Evolutionary conservation across 345 rosid species (phyloP).

Genomic region (Atalantia buxifolia): DNA sequence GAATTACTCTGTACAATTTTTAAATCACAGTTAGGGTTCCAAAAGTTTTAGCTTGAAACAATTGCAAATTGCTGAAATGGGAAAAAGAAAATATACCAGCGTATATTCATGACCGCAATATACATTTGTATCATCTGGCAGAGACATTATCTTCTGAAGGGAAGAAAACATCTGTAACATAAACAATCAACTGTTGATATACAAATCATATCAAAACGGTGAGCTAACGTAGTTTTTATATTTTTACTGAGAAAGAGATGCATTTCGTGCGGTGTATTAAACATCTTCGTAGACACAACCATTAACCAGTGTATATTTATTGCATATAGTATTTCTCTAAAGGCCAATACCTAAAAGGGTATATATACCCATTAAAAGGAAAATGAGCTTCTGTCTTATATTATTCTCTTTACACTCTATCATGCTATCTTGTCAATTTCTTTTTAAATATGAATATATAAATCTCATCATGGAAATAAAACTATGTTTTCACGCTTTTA

Average conservation of each 20-base stretch:
- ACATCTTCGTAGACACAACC: neutral
- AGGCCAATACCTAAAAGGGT: neutral
- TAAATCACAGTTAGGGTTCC: conserved; percentile 8
- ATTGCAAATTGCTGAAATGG: neutral
- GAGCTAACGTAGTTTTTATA: neutral
- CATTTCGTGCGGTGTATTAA: neutral
- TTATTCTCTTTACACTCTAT: neutral
- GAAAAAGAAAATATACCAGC: conserved; percentile 41
- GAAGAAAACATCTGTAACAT: conserved; percentile 81
- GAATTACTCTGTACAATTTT: conserved; percentile 62
- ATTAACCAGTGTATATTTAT: neutral
- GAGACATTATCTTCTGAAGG: conserved; percentile 59
- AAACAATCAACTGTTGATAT: neutral
- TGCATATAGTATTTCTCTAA: neutral
- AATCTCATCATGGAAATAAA: neutral
- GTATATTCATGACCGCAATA: conserved; percentile 96
- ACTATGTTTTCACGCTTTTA: neutral
- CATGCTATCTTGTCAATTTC: neutral
- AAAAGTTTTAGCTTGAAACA: conserved; percentile 1
- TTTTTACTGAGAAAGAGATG: neutral
- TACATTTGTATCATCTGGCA: conserved; percentile 84
- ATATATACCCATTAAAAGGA: neutral
- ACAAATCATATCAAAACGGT: neutral
- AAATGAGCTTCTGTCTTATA: neutral
- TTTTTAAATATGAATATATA: neutral